Evolutionary conservation across 176 grass and related monocot genomes (phyloP).

Genomic region (Dactylis glomerata): DNA sequence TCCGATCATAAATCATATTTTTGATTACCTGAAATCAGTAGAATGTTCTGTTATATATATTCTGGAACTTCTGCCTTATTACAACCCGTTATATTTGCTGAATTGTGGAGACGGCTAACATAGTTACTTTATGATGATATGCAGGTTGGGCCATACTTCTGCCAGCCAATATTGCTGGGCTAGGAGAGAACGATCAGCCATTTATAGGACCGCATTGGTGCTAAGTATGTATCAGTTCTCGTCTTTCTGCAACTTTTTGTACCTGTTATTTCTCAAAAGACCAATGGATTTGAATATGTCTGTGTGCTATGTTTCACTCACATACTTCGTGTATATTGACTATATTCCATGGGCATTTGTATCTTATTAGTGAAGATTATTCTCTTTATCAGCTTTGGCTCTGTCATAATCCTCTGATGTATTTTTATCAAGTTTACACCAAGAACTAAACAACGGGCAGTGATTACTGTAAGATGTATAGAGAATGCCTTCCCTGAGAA

Average conservation of each 20-base stretch:
- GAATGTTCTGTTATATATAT: background rate
- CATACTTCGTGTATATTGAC: background rate
- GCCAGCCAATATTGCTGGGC: conserved; percentile 88
- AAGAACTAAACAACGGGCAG: background rate
- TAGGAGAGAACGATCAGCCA: conserved; percentile 71
- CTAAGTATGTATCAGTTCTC: conserved; percentile 66
- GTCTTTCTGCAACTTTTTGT: background rate
- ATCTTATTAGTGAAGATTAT: background rate
- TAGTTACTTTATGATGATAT: conserved; percentile 8
- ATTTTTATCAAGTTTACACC: background rate
- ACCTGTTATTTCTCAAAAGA: background rate
- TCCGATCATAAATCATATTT: conserved; percentile 5
- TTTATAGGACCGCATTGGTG: conserved; percentile 97
- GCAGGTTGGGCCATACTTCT: conserved; percentile 87
- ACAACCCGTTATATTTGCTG: background rate
- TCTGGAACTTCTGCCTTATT: background rate
- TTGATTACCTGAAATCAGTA: background rate
- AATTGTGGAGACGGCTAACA: background rate
- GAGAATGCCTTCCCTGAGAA: background rate
- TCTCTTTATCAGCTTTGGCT: background rate
- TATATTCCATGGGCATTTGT: background rate
- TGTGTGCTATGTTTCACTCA: background rate
- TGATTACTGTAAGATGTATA: background rate
- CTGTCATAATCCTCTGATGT: background rate
- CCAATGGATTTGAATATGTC: background rate